phyloP scores from a whole-genome alignment of 345 rosid genomes.

The Salix brachista region DNA sequence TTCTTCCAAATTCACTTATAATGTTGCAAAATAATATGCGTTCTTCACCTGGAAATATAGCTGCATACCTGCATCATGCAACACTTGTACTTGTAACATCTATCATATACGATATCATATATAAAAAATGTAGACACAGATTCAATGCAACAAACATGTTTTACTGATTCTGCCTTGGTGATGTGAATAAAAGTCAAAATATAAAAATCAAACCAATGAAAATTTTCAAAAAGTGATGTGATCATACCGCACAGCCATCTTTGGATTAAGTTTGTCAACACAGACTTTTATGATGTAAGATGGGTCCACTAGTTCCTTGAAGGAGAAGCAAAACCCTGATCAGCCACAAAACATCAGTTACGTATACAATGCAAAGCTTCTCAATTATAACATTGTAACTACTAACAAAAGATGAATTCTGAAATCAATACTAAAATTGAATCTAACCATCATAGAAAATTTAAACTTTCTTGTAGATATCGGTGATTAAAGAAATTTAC shows the following conservation, averaged over 20 bases:
- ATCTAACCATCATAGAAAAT: too few species aligned
- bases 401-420: not conserved
- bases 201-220: too few species aligned
- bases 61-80: constrained; percentile 58
- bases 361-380: not conserved
- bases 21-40: constrained; percentile 59
- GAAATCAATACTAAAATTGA: too few species aligned
- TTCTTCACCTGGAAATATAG: constrained; percentile 53
- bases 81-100: not conserved
- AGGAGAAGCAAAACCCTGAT: constrained; percentile 57
- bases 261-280: constrained; percentile 50
- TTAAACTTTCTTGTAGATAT: too few species aligned
- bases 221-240: not conserved
- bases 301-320: constrained; percentile 63
- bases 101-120: too few species aligned
- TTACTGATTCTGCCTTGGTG: too few species aligned
- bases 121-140: not conserved
- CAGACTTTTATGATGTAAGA: constrained; percentile 48
- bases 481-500: constrained; percentile 24
- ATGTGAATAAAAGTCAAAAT: too few species aligned
- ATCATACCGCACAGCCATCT: constrained; percentile 68
- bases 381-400: not conserved
- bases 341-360: constrained; percentile 20
- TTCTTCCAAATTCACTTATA: constrained; percentile 72
- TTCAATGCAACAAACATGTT: too few species aligned